Evolutionary conservation across 116 monocot species (phyloP), one percentile per base, ranked within the genome.

Genomic region (Trichopus zeylanicus): DNA sequence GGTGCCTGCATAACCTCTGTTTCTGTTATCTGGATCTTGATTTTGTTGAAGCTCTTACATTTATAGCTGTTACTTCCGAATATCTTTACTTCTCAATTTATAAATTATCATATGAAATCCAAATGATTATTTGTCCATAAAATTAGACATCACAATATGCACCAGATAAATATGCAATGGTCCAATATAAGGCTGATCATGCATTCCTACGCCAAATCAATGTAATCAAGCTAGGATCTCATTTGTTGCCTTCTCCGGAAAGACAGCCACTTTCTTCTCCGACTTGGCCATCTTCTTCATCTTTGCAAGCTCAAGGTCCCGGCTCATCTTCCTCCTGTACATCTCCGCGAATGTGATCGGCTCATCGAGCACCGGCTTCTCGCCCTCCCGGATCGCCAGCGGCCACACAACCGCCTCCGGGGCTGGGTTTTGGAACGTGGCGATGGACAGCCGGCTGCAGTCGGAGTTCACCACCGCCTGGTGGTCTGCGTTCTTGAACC

Each of bases 401-500:
- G 87, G 83, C 67, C 83, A 91, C 22, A 91, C 91, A 3, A 66
- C 49, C 0, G 91, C 91, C 22, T 86, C 80, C 30, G 77, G 83
- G 16, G 86, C 75, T 6, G 91, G 91, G 34, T 91, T 83, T 74
- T 91, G 91, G 61, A 91, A 91, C 16, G 91, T 81, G 3, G 91
- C 86, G 35, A 91, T 87, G 21, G 92, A 92, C 38, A 92, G 63
- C 2, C 92, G 73, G 60, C 78, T 69, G 78, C 28, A 47, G 55
- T 76, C 56, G 20, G 87, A 87, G 83, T 92, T 92, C 75, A 92
- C 92, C 62, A 87, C 87, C 18, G 92, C 87, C 68, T 87, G 92
- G 67, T 92, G 87, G 63, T 92, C 92, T 0, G 87, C 92, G 33
- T 84, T 92, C 76, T 84, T 87, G 78, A 87, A 92, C 57, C 92